Base-by-base conservation (phyloP, 1,284 basidiomycete genomes). In the Butyriboletus appendiculatus region DNA sequence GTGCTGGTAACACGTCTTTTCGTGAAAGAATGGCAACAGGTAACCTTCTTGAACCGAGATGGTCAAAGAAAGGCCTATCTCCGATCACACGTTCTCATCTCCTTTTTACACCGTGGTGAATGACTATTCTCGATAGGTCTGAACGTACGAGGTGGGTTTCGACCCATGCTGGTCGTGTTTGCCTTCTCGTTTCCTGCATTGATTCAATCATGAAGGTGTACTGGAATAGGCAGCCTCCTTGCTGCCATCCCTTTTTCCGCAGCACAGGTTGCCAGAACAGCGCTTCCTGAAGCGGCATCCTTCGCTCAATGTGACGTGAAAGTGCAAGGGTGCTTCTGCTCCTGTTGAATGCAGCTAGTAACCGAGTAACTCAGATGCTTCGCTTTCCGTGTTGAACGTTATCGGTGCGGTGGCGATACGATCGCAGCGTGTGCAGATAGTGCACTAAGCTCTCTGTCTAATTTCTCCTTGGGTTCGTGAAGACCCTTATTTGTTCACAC, bases 41-140 rank as follows among this genome's bases (percentile, higher is more conserved):
- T 18, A 44, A 33, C 26, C 24, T 39, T 52, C 53, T 43, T 20
- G 20, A 26, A 39, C 48, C 33, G 35, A 26, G 48, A 38, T 41
- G 69, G 71, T 32, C 62, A 67, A 56, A 50, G 37, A 39, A 77
- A 72, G 48, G 64, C 75, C 48, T 76, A 73, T 70, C 66, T 61
- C 61, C 63, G 58, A 61, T 68, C 55, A 59, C 50, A 32, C 52
- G 43, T 35, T 59, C 57, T 43, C 55, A 59, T 41, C 53, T 81
- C 38, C 57, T 80, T 35, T 85, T 39, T 84, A 86, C 68, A 82
- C 82, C 33, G 75, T 79, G 12, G 63, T 86, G 40, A 41, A 39
- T 22, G 7, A 83, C 84, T 3, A 81, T 85, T 1, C 61, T 85
- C 16, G 30, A 74, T 86, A 62, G 85, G 85, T 18, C 69, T 89